A percentile compares a stretch with the other conserved stretches of the same genome.
Evolutionary conservation across 2,329 filamentous ascomycete species (phyloP).

Genomic region (Verticillium dahliae): DNA sequence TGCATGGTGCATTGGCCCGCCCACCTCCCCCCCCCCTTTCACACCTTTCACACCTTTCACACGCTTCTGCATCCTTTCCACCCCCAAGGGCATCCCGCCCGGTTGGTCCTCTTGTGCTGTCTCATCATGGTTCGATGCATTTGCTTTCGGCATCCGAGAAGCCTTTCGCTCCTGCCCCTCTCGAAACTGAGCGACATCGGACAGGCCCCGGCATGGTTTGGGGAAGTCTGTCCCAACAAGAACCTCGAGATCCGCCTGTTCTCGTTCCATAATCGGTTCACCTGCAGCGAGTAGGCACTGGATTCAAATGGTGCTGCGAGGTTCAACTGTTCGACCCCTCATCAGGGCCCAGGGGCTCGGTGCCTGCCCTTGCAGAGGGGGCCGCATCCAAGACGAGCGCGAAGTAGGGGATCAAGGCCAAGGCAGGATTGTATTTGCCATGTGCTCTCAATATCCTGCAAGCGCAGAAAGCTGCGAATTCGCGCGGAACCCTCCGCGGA

Average conservation of each 20-base stretch:
- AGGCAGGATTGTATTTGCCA: too few relatives aligned
- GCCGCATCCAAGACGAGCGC: too few relatives aligned
- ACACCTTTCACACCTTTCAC: neutral
- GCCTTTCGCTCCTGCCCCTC: neutral
- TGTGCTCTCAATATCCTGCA: neutral
- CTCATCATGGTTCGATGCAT: conserved; percentile 1
- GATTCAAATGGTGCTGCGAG: neutral
- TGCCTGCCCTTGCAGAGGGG: neutral
- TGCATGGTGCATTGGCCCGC: neutral
- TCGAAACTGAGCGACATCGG: neutral
- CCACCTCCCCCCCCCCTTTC: neutral
- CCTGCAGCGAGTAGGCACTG: neutral
- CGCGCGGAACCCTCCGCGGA: neutral
- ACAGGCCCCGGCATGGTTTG: neutral
- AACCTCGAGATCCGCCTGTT: neutral
- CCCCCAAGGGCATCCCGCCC: neutral
- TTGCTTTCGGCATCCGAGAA: neutral
- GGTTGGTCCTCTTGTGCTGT: neutral
- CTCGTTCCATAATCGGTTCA: neutral
- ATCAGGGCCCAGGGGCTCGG: neutral
- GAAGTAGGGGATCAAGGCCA: too few relatives aligned
- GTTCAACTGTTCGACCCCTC: neutral
- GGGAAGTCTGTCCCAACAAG: neutral
- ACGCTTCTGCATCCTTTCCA: neutral
- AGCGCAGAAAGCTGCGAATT: neutral